These are phyloP conservation scores for Dothidotthia symphoricarpi DNA, from an alignment of 2,329 filamentous ascomycete species.

Conservation along the genomic window DNA sequence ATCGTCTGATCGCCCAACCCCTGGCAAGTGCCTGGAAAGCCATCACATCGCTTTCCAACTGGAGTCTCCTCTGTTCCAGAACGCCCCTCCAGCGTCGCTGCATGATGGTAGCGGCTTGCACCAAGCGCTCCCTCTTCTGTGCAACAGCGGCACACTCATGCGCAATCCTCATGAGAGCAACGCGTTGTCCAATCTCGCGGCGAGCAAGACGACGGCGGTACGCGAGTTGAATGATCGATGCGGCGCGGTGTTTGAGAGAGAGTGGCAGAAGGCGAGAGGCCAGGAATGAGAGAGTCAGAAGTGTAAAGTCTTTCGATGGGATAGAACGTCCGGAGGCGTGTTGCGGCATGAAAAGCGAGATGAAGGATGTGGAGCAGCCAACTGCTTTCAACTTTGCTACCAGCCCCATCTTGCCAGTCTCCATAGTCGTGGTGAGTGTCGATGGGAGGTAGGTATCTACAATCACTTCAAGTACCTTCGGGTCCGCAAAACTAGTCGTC, in stretches of 20 bases:
- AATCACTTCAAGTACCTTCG: conserved; percentile 54
- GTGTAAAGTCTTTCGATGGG: conserved; percentile 55
- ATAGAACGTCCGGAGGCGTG: conserved; percentile 39
- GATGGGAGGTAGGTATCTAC: conserved; percentile 55
- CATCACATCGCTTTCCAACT: conserved; percentile 40
- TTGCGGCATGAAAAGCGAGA: conserved; percentile 42
- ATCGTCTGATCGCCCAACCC: conserved; percentile 42
- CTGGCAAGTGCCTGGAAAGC: conserved; percentile 47
- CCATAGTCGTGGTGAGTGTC: conserved; percentile 7
- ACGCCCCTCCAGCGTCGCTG: conserved; percentile 48
- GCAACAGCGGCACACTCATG: conserved; percentile 51
- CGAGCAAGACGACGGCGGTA: conserved; percentile 47
- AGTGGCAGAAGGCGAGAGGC: conserved; percentile 58
- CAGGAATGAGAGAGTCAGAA: conserved; percentile 59
- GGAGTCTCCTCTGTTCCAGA: conserved; percentile 35
- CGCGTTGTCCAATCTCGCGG: conserved; percentile 30
- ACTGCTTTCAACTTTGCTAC: conserved; percentile 41
- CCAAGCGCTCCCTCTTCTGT: conserved; percentile 43
- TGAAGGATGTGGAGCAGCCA: conserved; percentile 48
- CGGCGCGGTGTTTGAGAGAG: conserved; percentile 51
- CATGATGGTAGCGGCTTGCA: conserved; percentile 43
- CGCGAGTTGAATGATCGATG: conserved; percentile 52
- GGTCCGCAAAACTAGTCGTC: conserved; percentile 58
- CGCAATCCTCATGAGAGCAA: conserved; percentile 45
- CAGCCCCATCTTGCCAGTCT: conserved; percentile 18